A percentile compares a stretch with the other conserved stretches of the same genome.
These are phyloP conservation scores for Cydonia oblonga DNA, from an alignment of 331 rosid species.

Conservation along the genomic window DNA sequence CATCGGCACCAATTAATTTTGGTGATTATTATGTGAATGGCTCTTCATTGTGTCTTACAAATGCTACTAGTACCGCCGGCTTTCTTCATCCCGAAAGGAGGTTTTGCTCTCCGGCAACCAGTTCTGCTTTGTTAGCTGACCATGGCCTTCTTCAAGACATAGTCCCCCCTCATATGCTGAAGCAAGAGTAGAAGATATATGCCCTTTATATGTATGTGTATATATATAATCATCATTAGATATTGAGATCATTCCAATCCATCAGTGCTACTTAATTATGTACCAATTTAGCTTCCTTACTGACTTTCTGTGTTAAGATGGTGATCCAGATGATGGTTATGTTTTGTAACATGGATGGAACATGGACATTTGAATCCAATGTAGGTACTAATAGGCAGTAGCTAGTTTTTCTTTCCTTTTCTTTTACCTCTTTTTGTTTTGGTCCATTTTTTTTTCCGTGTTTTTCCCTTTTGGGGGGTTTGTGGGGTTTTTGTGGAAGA, in stretches of 20 bases:
- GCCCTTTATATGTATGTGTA: background rate
- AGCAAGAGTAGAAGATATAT: slow-evolving; percentile 34
- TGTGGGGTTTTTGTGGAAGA: background rate
- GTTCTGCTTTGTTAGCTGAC: slow-evolving; percentile 32
- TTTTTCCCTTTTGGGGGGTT: background rate
- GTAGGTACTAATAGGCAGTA: slow-evolving; percentile 10
- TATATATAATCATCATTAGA: background rate
- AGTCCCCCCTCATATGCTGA: slow-evolving; percentile 64
- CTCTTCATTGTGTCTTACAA: background rate
- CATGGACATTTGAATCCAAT: slow-evolving; percentile 18
- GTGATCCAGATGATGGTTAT: slow-evolving; percentile 15
- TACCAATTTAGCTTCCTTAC: slow-evolving; percentile 17
- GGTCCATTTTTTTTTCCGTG: background rate
- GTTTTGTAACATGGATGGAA: slow-evolving; percentile 1
- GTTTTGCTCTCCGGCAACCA: slow-evolving; percentile 33
- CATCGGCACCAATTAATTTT: background rate
- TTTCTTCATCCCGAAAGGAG: slow-evolving; percentile 33
- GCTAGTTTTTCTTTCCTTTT: background rate
- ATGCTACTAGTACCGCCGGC: background rate
- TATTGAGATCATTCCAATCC: background rate
- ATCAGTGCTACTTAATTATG: slow-evolving; percentile 14
- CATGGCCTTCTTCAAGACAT: slow-evolving; percentile 89
- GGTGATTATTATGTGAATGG: background rate
- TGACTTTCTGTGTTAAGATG: slow-evolving; percentile 18
- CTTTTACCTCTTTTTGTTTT: background rate